Base-by-base conservation (phyloP, 169 alveolate species). In the Plasmodium falciparum region DNA sequence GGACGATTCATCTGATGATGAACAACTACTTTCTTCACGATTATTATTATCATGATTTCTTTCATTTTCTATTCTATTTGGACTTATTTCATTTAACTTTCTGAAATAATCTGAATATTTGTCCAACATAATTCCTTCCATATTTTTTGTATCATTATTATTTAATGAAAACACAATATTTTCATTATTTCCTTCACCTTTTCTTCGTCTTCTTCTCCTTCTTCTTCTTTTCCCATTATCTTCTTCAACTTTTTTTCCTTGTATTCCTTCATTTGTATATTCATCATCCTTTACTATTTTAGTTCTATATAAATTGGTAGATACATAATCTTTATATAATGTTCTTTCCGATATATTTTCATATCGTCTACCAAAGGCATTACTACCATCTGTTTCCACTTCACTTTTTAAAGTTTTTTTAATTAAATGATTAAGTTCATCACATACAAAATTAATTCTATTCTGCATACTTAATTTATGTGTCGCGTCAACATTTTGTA, bases 371-470 rank as follows among this genome's bases (percentile, higher is more conserved):
- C 59, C 22, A 2, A 52, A 33, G 59, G n/a, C 33, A 17, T 56
- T 15, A 39, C 58, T 15, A 39, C 47, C 47, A 39, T 39, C 9
- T 39, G 47, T 39, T 39, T 39, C 47, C 9, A 39, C 9, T 83
- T 83, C 91, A 83, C 33, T 83, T 26, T 83, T 69, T 20, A 83
- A 63, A 12, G 85, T 83, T 6, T 69, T 39, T 62, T 70, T 71
- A 39, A 83, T 83, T 45, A 71, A 56, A 20, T 59, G 15, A 22
- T 83, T 83, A 12, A 83, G 47, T 54, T 83, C 74, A 67, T 83
- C 73, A 62, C 91, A 83, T 61, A 83, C 73, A 56, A 71, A 70
- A 83, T 83, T 85, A 20, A 83, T 20, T 24, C 45, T 83, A n/a
- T 83, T 83, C 29, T 58, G 73, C 56, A 43, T 39, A 20, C 7